Evolutionary conservation across 495 filamentous ascomycete genomes (phyloP).

Genomic region (Tetracladium marchalianum): DNA sequence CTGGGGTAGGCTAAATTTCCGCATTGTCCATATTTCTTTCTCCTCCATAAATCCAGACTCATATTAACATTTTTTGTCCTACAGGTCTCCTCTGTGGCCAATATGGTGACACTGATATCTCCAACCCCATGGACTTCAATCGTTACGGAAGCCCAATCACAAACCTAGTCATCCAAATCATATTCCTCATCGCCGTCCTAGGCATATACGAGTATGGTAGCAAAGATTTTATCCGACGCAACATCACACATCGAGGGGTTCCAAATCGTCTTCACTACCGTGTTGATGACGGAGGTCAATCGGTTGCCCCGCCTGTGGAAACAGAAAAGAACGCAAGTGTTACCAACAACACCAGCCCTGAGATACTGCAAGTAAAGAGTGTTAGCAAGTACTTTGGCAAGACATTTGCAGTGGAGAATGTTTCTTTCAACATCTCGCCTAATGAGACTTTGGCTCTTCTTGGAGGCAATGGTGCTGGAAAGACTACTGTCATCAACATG

Average conservation of each 20-base stretch:
- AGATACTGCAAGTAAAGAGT: slow-evolving; percentile 18
- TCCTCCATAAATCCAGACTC: no score
- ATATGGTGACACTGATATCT: slow-evolving; percentile 10
- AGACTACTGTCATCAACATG: slow-evolving; percentile 19
- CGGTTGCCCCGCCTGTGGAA: not conserved
- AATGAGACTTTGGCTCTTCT: slow-evolving; percentile 27
- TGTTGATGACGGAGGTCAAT: slow-evolving; percentile 2
- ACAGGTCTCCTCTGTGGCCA: slow-evolving; percentile 11
- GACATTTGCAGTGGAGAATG: slow-evolving; percentile 24
- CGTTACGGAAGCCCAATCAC: slow-evolving; percentile 13
- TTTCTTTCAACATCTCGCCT: slow-evolving; percentile 25
- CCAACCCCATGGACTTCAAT: slow-evolving; percentile 11
- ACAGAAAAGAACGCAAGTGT: slow-evolving; percentile 3
- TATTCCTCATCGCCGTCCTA: slow-evolving; percentile 11
- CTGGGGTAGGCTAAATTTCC: no score
- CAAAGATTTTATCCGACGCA: slow-evolving; percentile 14
- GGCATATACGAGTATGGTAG: slow-evolving; percentile 16
- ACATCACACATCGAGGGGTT: slow-evolving; percentile 11
- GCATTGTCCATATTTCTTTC: no score
- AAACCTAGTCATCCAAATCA: slow-evolving; percentile 15
- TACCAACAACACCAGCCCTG: not conserved
- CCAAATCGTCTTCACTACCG: slow-evolving; percentile 17
- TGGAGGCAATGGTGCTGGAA: slow-evolving; percentile 22
- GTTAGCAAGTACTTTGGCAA: slow-evolving; percentile 24
- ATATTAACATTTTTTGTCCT: no score